phyloP scores from a whole-genome alignment of 192 early-diverging fungal species.

The Entomortierella parvispora region DNA sequence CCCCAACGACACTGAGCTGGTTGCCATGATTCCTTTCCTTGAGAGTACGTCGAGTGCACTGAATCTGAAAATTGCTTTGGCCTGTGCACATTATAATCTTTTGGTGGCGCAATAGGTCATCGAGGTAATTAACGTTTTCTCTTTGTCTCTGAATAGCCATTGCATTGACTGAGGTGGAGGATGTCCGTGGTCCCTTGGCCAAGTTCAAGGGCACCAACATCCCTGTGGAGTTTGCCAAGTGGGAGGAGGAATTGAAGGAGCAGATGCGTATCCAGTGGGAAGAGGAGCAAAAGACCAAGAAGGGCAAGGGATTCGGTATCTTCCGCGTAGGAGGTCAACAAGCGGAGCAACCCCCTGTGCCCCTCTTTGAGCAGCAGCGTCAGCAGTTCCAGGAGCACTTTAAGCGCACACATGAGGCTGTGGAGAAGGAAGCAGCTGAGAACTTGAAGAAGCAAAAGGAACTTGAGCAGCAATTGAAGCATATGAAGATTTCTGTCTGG shows the following conservation, averaged over 20 bases:
- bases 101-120: not conserved
- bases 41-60: slow-evolving; percentile 71
- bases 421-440: slow-evolving; percentile 78
- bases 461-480: slow-evolving; percentile 80
- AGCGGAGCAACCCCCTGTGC: slow-evolving; percentile 72
- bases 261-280: slow-evolving; percentile 74
- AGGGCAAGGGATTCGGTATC: slow-evolving; percentile 61
- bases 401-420: slow-evolving; percentile 70
- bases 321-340: slow-evolving; percentile 62
- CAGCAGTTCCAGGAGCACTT: slow-evolving; percentile 71
- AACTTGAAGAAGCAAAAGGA: slow-evolving; percentile 75
- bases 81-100: no score
- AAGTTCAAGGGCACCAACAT: slow-evolving; percentile 76
- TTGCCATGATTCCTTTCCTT: slow-evolving; percentile 89
- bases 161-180: slow-evolving; percentile 77
- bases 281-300: slow-evolving; percentile 64
- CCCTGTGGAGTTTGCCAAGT: slow-evolving; percentile 73
- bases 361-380: slow-evolving; percentile 70
- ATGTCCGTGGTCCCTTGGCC: slow-evolving; percentile 78
- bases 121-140: not conserved
- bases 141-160: slow-evolving; percentile 46
- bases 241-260: slow-evolving; percentile 74
- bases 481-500: slow-evolving; percentile 90
- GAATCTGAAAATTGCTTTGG: not conserved
- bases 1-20: slow-evolving; percentile 80